Evolutionary conservation across 2,329 filamentous ascomycete genomes (phyloP).

Genomic region (Colletotrichum eremochloae): DNA sequence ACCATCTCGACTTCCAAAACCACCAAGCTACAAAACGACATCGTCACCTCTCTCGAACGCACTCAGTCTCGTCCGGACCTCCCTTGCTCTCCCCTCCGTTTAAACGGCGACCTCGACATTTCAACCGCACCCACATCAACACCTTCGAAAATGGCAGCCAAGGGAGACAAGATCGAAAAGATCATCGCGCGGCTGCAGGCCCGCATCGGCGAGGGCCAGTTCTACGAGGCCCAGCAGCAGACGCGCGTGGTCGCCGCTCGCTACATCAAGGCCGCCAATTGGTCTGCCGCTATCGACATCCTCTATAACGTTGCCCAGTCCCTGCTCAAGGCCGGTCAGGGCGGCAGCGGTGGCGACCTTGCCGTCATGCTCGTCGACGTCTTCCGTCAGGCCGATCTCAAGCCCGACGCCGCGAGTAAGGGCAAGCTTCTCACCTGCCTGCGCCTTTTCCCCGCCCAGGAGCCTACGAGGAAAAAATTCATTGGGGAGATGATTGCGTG

Average conservation of each 20-base stretch:
- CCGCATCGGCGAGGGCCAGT: constrained; percentile 91
- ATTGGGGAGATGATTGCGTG: constrained; percentile 86
- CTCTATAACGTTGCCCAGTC: constrained; percentile 86
- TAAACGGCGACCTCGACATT: neutral
- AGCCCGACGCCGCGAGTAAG: constrained; percentile 80
- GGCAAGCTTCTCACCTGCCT: constrained; percentile 83
- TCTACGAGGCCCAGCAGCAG: constrained; percentile 98
- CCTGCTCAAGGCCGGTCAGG: constrained; percentile 91
- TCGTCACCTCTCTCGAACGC: constrained; percentile 11
- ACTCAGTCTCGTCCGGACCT: neutral
- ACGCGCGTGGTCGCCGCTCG: constrained; percentile 94
- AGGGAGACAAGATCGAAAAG: constrained; percentile 63
- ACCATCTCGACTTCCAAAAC: constrained; percentile 14
- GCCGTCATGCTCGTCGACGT: constrained; percentile 90
- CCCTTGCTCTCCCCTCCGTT: neutral
- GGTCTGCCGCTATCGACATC: constrained; percentile 86
- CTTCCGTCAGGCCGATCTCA: constrained; percentile 87
- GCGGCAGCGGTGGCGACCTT: constrained; percentile 91
- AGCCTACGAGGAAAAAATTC: constrained; percentile 94
- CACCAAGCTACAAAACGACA: constrained; percentile 14
- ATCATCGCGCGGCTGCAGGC: constrained; percentile 79
- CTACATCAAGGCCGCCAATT: constrained; percentile 91
- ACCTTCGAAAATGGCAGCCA: constrained; percentile 33
- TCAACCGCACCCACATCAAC: neutral
- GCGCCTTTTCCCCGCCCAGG: constrained; percentile 82